Evolutionary conservation across 495 filamentous ascomycete species (phyloP).

Genomic region (Aspergillus haitiensis): DNA sequence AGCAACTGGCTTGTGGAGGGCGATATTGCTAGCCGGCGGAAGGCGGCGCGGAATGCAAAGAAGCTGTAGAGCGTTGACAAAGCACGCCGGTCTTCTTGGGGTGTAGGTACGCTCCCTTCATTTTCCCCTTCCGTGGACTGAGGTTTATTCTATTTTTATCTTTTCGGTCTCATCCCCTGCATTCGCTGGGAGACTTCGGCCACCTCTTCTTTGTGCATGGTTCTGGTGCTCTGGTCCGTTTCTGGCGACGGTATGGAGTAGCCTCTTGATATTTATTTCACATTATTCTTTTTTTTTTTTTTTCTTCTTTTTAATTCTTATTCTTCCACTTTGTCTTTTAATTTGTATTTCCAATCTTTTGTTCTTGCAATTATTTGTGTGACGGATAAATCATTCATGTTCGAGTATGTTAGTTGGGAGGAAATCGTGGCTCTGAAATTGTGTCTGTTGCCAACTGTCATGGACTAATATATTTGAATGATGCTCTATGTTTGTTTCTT

Average conservation of each 20-base stretch:
- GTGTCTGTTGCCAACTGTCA: slow-evolving; percentile 15
- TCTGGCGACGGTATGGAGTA: slow-evolving; percentile 25
- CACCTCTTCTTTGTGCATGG: slow-evolving; percentile 37
- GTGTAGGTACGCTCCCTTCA: not conserved
- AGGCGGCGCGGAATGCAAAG: slow-evolving; percentile 24
- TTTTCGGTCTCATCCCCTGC: not conserved
- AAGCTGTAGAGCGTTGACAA: slow-evolving; percentile 27
- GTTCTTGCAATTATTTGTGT: slow-evolving; percentile 2
- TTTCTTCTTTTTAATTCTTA: not conserved
- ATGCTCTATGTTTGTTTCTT: slow-evolving; percentile 13
- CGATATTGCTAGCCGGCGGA: slow-evolving; percentile 52
- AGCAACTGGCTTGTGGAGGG: slow-evolving; percentile 90
- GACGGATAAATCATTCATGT: slow-evolving; percentile 13
- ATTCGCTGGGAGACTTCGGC: not conserved
- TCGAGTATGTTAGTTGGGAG: slow-evolving; percentile 15
- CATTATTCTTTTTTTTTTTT: slow-evolving; percentile 20
- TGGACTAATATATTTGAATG: slow-evolving; percentile 14
- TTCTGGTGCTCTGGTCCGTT: slow-evolving; percentile 42
- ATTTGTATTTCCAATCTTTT: slow-evolving; percentile 1
- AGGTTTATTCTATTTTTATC: not conserved
- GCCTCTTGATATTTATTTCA: slow-evolving; percentile 2
- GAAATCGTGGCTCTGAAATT: slow-evolving; percentile 18
- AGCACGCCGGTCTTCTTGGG: not conserved
- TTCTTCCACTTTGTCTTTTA: not conserved
- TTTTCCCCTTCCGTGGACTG: not conserved